These are phyloP conservation scores for Trichosporon inkin DNA, from an alignment of 1,284 basidiomycete species.

Conservation along the genomic window DNA sequence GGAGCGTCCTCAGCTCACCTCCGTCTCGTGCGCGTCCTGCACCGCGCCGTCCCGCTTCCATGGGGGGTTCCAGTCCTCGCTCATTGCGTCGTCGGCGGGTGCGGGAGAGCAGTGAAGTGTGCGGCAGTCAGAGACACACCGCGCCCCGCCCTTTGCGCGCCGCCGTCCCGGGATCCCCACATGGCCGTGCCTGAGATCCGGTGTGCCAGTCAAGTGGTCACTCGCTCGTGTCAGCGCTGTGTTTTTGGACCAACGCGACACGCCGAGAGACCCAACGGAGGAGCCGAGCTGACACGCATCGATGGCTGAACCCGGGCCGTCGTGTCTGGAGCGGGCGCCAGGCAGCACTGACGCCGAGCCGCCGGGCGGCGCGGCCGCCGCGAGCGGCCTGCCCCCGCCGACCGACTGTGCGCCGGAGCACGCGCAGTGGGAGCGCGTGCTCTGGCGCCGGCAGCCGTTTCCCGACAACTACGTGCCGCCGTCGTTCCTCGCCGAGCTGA, in stretches of 20 bases:
- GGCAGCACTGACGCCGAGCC: neutral
- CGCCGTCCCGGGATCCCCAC: neutral
- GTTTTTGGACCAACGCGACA: no score
- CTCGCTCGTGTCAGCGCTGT: neutral
- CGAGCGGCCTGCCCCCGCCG: no score
- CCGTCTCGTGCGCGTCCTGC: constrained; percentile 10
- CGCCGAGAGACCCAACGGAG: neutral
- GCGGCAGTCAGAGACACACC: neutral
- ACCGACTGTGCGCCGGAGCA: no score
- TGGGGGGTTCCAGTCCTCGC: neutral
- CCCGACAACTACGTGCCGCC: constrained; percentile 81
- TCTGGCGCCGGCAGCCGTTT: constrained; percentile 73
- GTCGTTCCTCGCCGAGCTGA: constrained; percentile 71
- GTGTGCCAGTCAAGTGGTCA: no score
- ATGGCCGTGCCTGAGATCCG: neutral
- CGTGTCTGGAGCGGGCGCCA: neutral
- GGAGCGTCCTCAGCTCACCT: neutral
- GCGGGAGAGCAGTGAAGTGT: neutral
- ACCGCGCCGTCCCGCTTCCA: constrained; percentile 1
- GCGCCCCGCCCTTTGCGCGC: neutral
- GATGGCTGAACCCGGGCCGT: neutral
- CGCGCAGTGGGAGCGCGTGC: constrained; percentile 66
- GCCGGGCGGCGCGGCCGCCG: no score
- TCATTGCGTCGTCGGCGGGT: neutral
- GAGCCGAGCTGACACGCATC: neutral